Base-by-base conservation (phyloP, 176 grass and related monocot genomes). In the Luzula sylvatica region DNA sequence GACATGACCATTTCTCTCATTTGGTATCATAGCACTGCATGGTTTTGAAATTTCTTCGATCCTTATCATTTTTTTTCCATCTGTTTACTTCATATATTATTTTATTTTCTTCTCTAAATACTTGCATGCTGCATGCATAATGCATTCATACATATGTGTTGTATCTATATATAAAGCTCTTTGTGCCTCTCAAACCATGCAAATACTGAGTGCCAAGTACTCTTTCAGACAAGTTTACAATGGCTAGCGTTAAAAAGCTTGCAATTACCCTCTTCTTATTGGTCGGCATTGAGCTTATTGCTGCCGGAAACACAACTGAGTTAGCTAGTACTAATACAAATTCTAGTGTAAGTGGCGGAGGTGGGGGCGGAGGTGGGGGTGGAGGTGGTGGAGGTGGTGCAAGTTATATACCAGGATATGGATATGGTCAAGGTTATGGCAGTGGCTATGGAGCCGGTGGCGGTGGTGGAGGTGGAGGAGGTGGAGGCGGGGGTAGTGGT, bases 81-180 rank as follows among this genome's bases (percentile, higher is more conserved):
- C n/a, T 64, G 38, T 16, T 12, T 28, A 20, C 19, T 26, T 63
- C 3, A 7, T 19, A 11, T 29, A 64, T 20, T 64, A 45, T 5
- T 38, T 38, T n/a, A n/a, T n/a, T n/a, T n/a, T n/a, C n/a, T n/a
- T 47, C 3, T 25, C 8, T 28, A 28, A 16, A 23, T 44, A 64
- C 41, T 64, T 18, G 43, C 8, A 5, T 46, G 3, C 11, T 4
- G 15, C 3, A 1, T 4, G 16, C 15, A 38, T 3, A 21, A 27
- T 21, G 28, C 18, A 12, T 49, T 45, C 15, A 15, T 49, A 24
- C 59, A 64, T 64, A 44, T 23, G 46, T 64, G 12, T 3, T 16
- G 13, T 18, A 0, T 20, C 28, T 67, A 67, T 67, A 53, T 26
- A 67, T 67, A 67, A n/a, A n/a, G n/a, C n/a, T n/a, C n/a, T n/a